phyloP scores from a whole-genome alignment of 129 eudicot species.

The Arctium minus region DNA sequence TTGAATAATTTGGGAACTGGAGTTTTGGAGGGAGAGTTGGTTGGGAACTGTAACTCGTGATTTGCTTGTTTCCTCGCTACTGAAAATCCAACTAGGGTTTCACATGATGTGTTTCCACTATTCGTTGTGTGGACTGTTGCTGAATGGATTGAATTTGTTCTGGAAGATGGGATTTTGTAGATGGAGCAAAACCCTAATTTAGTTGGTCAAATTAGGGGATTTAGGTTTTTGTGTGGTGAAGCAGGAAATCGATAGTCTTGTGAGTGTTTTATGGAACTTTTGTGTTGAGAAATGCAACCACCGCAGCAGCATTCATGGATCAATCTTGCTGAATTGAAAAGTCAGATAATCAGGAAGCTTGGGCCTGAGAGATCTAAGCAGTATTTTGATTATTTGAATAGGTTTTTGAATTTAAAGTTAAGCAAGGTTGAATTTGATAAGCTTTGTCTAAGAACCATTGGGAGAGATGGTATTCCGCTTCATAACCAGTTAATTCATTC shows the following conservation, averaged over 20 bases:
- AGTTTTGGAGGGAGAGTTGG: constrained; percentile 86
- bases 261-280: constrained; percentile 39
- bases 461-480: constrained; percentile 70
- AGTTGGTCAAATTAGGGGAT: constrained; percentile 23
- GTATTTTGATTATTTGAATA: constrained; percentile 63
- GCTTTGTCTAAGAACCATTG: constrained; percentile 66
- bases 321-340: constrained; percentile 68
- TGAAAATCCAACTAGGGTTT: constrained; percentile 30
- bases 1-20: constrained; percentile 33
- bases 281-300: constrained; percentile 76
- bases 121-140: constrained; percentile 20
- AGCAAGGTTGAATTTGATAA: constrained; percentile 74
- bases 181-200: constrained; percentile 54
- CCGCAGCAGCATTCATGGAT: constrained; percentile 67
- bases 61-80: constrained; percentile 12
- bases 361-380: constrained; percentile 82
- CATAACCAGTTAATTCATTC: constrained; percentile 87
- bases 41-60: constrained; percentile 40
- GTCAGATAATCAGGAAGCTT: constrained; percentile 59
- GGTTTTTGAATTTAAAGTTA: constrained; percentile 64
- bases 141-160: constrained; percentile 34
- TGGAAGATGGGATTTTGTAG: constrained; percentile 45
- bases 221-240: constrained; percentile 4
- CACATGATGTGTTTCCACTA: constrained; percentile 34
- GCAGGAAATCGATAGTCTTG: constrained; percentile 8